Base-by-base conservation (phyloP, 2,329 filamentous ascomycete genomes). In the Lasiodiplodia gonubiensis region DNA sequence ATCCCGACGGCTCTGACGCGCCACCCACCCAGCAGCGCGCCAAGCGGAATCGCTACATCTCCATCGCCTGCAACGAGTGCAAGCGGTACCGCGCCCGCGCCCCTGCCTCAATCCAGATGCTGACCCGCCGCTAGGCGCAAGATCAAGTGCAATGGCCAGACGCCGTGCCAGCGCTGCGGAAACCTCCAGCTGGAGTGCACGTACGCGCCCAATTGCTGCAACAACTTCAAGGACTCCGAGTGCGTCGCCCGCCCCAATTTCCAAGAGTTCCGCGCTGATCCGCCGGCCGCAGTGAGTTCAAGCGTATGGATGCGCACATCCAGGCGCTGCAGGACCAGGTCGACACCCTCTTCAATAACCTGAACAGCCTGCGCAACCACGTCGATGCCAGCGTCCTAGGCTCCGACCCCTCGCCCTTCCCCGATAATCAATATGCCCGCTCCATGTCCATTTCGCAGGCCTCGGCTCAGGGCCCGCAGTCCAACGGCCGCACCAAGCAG, bases 201-300 rank as follows among this genome's bases (percentile, higher is more conserved):
- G 68, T 90, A 90, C 80, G 86, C 87, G 69, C 87, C 88, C 5
- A 90, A 90, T 74, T 90, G 88, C 80, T 89, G 88, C 77, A 94
- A 88, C 82, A 93, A 88, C 78, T 93, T 97, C 85, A 95, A 94
- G 78, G 94, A 97, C 74, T 93, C 93, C 55, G 92, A 96, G 83
- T 86, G 77, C 68, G 83, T 75, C 59, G 3, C n/a, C n/a, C n/a
- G n/a, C n/a, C n/a, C n/a, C n/a, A n/a, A n/a, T n/a, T n/a, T n/a
- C n/a, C n/a, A n/a, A n/a, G n/a, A n/a, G n/a, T 18, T 11, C 35
- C 51, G 21, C 35, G 54, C 11, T 63, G 54, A 74, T 63, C 25
- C 23, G 16, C 18, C 42, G 52, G 21, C 39, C 39, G 11, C 49
- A 86, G 85, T 11, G 94, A 97, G 77, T 97, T 93, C 83, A 92